Evolutionary conservation across 441 rosid species (phyloP).

Genomic region (Brassica hybrid): DNA sequence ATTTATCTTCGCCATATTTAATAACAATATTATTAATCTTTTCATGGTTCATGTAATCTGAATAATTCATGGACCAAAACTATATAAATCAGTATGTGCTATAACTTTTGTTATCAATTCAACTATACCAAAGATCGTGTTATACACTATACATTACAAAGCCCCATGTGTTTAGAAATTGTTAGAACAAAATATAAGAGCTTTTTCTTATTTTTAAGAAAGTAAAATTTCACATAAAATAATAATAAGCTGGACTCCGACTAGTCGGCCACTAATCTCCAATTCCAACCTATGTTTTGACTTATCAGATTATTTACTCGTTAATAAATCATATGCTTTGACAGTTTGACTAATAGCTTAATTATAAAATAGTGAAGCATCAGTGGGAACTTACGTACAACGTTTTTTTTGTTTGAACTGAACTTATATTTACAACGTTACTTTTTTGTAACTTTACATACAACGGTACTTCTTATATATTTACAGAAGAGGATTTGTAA

Average conservation of each 20-base stretch:
- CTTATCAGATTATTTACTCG: neutral
- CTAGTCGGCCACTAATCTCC: constrained; percentile 21
- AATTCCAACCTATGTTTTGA: neutral
- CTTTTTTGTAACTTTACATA: too few relatives aligned
- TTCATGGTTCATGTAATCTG: neutral
- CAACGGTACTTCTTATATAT: too few relatives aligned
- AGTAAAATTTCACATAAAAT: constrained; percentile 8
- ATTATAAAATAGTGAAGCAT: neutral
- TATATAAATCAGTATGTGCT: neutral
- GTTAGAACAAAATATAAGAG: neutral
- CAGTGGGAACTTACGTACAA: neutral
- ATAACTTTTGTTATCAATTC: neutral
- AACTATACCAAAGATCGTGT: neutral
- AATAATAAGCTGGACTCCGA: neutral
- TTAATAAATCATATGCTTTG: neutral
- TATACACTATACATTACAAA: neutral
- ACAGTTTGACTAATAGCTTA: neutral
- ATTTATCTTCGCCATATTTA: neutral
- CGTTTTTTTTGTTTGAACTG: too few relatives aligned
- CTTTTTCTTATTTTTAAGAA: neutral
- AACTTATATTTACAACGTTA: too few relatives aligned
- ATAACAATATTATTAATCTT: neutral
- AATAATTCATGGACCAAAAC: neutral
- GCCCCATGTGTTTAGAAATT: neutral
- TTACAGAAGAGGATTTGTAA: too few relatives aligned